Evolutionary conservation across 805 yeast species (phyloP).

Genomic region (Metschnikowia proteae): DNA sequence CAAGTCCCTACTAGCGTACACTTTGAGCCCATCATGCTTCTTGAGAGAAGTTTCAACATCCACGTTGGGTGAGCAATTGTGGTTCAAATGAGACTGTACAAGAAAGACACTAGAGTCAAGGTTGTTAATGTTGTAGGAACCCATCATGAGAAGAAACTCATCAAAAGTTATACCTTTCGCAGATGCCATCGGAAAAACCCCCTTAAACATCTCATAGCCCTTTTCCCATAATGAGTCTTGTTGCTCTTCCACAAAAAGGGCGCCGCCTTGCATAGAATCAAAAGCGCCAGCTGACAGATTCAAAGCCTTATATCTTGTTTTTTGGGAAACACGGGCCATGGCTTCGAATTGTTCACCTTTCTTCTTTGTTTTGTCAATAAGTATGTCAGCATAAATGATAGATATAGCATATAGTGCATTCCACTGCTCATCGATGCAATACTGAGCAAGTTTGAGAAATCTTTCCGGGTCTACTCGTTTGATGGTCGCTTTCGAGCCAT

Average conservation of each 20-base stretch:
- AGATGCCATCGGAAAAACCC: conserved; percentile 44
- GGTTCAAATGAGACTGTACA: conserved; percentile 69
- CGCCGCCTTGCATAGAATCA: conserved; percentile 51
- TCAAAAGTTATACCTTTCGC: conserved; percentile 38
- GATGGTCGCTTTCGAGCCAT: conserved; percentile 37
- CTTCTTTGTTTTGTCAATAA: conserved; percentile 41
- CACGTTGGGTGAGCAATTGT: conserved; percentile 71
- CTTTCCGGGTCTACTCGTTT: conserved; percentile 41
- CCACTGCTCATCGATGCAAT: conserved; percentile 64
- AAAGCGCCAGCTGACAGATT: conserved; percentile 54
- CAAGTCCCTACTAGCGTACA: conserved; percentile 52
- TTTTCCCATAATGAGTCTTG: conserved; percentile 56
- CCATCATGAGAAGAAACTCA: conserved; percentile 58
- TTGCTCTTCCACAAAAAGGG: conserved; percentile 52
- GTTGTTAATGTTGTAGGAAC: conserved; percentile 73
- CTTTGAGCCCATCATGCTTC: conserved; percentile 52
- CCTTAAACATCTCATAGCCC: conserved; percentile 49
- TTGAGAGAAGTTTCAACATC: conserved; percentile 42
- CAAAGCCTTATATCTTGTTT: conserved; percentile 54
- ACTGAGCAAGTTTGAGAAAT: conserved; percentile 56
- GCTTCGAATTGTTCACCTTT: conserved; percentile 49
- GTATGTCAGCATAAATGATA: conserved; percentile 45
- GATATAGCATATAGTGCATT: conserved; percentile 65
- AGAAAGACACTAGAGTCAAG: conserved; percentile 59
- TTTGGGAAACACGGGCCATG: conserved; percentile 70